These are phyloP conservation scores for Penicillium pancosmium DNA, from an alignment of 495 filamentous ascomycete species.

Conservation along the genomic window DNA sequence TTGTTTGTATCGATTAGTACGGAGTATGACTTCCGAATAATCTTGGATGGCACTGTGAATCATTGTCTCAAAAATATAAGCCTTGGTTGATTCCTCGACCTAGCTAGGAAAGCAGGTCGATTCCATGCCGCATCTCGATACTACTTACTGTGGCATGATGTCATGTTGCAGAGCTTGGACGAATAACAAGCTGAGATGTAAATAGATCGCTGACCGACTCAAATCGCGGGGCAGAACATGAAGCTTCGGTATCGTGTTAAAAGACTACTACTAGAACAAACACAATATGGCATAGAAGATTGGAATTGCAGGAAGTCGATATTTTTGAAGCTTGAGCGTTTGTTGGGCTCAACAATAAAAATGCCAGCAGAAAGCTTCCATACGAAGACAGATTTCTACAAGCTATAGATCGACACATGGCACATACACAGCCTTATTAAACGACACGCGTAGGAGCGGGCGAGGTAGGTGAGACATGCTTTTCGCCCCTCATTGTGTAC, in stretches of 20 bases:
- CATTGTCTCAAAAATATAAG: not conserved
- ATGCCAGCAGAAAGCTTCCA: too few species aligned
- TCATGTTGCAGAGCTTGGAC: not conserved
- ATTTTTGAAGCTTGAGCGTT: not conserved
- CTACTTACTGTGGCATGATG: not conserved
- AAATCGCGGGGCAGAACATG: not conserved
- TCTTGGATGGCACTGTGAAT: not conserved
- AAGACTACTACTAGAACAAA: not conserved
- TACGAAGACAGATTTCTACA: not conserved
- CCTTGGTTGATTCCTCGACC: too few species aligned
- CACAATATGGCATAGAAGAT: not conserved
- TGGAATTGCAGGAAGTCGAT: not conserved
- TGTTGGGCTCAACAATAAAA: not conserved
- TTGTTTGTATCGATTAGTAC: not conserved
- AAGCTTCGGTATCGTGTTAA: not conserved
- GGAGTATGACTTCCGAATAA: not conserved
- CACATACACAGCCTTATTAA: not conserved
- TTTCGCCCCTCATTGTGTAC: not conserved
- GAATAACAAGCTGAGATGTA: not conserved
- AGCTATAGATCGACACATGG: not conserved
- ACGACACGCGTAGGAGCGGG: conserved; percentile 1
- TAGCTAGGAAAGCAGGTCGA: not conserved
- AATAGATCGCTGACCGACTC: conserved; percentile 5
- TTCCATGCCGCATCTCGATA: not conserved
- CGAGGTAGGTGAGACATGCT: conserved; percentile 7